These are phyloP conservation scores for Colletotrichum sp. DNA, from an alignment of 2,329 filamentous ascomycete species.

Conservation along the genomic window DNA sequence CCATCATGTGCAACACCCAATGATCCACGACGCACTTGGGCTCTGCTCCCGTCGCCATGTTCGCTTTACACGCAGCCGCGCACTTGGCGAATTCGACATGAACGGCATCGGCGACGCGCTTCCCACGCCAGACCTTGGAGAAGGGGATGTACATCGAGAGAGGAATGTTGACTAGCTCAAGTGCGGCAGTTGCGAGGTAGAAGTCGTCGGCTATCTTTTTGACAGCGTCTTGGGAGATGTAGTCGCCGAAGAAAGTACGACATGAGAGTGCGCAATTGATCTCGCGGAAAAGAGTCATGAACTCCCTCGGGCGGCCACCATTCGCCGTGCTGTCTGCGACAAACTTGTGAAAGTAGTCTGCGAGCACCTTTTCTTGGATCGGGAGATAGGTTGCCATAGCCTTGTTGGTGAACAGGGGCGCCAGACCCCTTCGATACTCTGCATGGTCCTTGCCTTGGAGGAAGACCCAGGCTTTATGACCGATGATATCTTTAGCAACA, in stretches of 20 bases:
- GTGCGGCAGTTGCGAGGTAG: slow-evolving; percentile 77
- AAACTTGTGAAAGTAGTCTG: slow-evolving; percentile 73
- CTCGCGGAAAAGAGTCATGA: slow-evolving; percentile 77
- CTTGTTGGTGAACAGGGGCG: slow-evolving; percentile 75
- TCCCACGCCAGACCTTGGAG: slow-evolving; percentile 79
- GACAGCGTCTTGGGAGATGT: slow-evolving; percentile 74
- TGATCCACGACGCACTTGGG: slow-evolving; percentile 78
- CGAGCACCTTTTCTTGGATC: slow-evolving; percentile 74
- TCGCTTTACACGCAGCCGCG: slow-evolving; percentile 72
- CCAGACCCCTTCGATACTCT: slow-evolving; percentile 79
- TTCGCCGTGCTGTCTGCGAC: slow-evolving; percentile 60
- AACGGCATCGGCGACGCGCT: slow-evolving; percentile 75
- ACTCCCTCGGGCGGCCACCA: slow-evolving; percentile 63
- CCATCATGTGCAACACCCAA: slow-evolving; percentile 77
- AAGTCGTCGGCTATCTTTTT: slow-evolving; percentile 81
- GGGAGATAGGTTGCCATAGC: slow-evolving; percentile 75
- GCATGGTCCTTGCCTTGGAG: slow-evolving; percentile 77
- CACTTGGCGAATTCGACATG: slow-evolving; percentile 73
- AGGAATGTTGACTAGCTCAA: slow-evolving; percentile 82
- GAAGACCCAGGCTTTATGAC: slow-evolving; percentile 79
- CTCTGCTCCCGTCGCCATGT: slow-evolving; percentile 72
- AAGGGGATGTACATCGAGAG: slow-evolving; percentile 72
- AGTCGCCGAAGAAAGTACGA: slow-evolving; percentile 81
- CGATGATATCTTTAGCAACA: slow-evolving; percentile 74
- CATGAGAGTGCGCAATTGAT: slow-evolving; percentile 81